Conservation (phyloP, 129 eudicot species). For the Flaveria trinervia region DNA sequence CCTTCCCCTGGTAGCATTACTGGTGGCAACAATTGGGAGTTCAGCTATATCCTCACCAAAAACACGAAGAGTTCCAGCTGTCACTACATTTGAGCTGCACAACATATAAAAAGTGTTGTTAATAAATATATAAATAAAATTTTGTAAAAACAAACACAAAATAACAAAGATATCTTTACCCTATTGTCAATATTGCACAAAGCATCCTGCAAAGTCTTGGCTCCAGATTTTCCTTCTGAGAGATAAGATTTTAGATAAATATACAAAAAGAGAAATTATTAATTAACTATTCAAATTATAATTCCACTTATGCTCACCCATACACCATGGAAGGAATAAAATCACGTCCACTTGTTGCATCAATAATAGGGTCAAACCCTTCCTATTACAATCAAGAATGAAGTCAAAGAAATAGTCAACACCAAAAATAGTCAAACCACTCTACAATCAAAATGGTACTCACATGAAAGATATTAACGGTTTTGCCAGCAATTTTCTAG, state of each 20-base stretch:
- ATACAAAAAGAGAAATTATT: not conserved
- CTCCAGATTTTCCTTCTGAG: constrained; percentile 76
- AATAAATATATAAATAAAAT: not conserved
- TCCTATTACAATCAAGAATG: constrained; percentile 49
- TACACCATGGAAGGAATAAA: constrained; percentile 92
- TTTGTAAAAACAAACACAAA: not conserved
- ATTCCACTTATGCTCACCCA: constrained; percentile 55
- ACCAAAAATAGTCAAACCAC: constrained; percentile 3
- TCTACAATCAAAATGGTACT: constrained; percentile 29
- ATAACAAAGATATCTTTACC: constrained; percentile 46
- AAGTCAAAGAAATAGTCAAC: not conserved
- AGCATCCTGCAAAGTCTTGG: constrained; percentile 93
- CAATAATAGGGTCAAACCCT: constrained; percentile 83
- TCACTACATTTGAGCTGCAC: constrained; percentile 79
- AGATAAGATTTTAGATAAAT: not conserved
- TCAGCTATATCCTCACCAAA: constrained; percentile 84
- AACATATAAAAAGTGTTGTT: constrained; percentile 12
- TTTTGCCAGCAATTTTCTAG: constrained; percentile 68
- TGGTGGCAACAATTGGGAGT: constrained; percentile 92
- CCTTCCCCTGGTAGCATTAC: constrained; percentile 80
- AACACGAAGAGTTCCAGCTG: constrained; percentile 79
- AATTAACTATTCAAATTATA: not conserved
- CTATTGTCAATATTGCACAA: constrained; percentile 78
- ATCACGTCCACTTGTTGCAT: constrained; percentile 79
- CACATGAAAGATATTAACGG: constrained; percentile 91